Evolutionary conservation across 2,329 filamentous ascomycete genomes (phyloP).

Genomic region (Metarhizium humberi): DNA sequence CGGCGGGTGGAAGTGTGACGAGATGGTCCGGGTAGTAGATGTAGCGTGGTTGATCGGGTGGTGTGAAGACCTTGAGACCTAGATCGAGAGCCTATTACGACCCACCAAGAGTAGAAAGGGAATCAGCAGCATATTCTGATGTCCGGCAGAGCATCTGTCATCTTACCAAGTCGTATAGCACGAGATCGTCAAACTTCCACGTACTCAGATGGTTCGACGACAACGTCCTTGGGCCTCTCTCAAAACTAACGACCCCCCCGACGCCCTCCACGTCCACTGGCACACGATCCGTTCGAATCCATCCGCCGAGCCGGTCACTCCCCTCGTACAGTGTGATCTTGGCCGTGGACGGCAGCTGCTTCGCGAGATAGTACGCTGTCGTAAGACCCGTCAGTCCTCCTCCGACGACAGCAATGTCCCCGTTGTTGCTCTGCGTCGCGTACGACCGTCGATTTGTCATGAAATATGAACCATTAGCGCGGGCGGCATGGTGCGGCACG

Average conservation of each 20-base stretch:
- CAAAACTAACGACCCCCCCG: conserved; percentile 56
- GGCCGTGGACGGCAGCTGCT: conserved; percentile 50
- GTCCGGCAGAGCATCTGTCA: neutral
- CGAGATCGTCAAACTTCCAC: conserved; percentile 47
- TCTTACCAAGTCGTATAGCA: conserved; percentile 63
- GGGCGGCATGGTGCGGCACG: neutral
- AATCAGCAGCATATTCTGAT: neutral
- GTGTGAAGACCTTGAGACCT: conserved; percentile 37
- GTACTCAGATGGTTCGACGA: conserved; percentile 36
- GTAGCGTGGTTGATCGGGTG: conserved; percentile 48
- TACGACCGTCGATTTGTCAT: conserved; percentile 7
- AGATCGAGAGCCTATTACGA: conserved; percentile 22
- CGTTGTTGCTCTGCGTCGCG: conserved; percentile 14
- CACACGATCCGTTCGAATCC: conserved; percentile 62
- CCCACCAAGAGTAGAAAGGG: neutral
- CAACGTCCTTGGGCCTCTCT: conserved; percentile 74
- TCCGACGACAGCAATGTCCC: conserved; percentile 59
- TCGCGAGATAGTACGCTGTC: conserved; percentile 66
- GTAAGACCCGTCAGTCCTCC: conserved; percentile 77
- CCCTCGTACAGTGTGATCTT: conserved; percentile 78
- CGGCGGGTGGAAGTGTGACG: conserved; percentile 22
- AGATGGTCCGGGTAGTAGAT: conserved; percentile 80
- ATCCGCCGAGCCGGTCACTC: conserved; percentile 64
- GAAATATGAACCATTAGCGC: conserved; percentile 3
- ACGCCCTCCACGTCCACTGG: conserved; percentile 47